A percentile compares a stretch with the other conserved stretches of the same genome.
Evolutionary conservation across 441 rosid genomes (phyloP).

Genomic region (Theobroma grandiflorum): DNA sequence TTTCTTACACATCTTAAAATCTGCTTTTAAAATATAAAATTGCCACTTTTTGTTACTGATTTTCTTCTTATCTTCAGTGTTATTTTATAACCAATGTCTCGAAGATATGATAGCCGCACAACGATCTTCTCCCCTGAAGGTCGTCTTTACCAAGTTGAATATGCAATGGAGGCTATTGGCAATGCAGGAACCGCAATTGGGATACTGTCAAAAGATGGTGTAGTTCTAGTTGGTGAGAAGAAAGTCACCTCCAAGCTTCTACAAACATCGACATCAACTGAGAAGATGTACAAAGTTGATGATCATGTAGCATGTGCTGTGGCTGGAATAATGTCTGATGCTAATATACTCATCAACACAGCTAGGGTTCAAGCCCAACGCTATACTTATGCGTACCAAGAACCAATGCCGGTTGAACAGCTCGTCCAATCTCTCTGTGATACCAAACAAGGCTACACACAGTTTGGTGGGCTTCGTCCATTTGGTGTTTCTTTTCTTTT

Average conservation of each 20-base stretch:
- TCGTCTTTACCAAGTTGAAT: slow-evolving; percentile 93
- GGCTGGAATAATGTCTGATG: slow-evolving; percentile 97
- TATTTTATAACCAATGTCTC: slow-evolving; percentile 55
- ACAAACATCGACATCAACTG: slow-evolving; percentile 86
- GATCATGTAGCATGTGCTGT: slow-evolving; percentile 92
- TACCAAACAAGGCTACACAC: slow-evolving; percentile 94
- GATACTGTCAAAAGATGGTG: slow-evolving; percentile 82
- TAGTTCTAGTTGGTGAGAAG: slow-evolving; percentile 87
- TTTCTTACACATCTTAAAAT: not conserved
- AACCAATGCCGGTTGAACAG: slow-evolving; percentile 97
- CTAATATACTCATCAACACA: slow-evolving; percentile 88
- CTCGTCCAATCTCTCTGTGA: slow-evolving; percentile 93
- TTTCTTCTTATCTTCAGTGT: not conserved
- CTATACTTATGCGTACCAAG: slow-evolving; percentile 83
- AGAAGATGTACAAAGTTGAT: slow-evolving; percentile 96
- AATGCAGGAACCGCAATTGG: slow-evolving; percentile 92
- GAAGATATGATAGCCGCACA: slow-evolving; percentile 93
- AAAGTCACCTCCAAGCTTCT: slow-evolving; percentile 93
- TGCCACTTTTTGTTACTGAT: not conserved
- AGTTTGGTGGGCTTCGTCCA: slow-evolving; percentile 94
- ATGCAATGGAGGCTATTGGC: slow-evolving; percentile 94
- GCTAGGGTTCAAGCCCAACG: slow-evolving; percentile 95
- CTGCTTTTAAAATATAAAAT: not conserved
- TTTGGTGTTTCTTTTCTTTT: slow-evolving; percentile 93
- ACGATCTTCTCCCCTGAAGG: slow-evolving; percentile 97